Percentiles rank a stretch among this genome's conserved stretches.
Evolutionary conservation across 1,139 yeast species (phyloP).

Genomic region (Taiozyma sp.): DNA sequence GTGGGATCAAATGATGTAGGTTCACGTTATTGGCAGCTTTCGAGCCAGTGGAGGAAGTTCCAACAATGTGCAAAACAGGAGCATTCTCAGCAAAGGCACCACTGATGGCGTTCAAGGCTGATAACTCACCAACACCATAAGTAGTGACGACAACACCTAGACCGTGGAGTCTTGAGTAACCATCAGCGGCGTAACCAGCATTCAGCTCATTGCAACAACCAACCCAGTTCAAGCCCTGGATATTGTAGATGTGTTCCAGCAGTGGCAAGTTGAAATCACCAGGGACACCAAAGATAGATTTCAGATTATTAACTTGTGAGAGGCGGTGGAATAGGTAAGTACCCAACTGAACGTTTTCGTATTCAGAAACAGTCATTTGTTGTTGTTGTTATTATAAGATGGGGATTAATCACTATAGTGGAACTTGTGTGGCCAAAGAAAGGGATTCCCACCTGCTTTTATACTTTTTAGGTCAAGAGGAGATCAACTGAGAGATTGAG

Average conservation of each 20-base stretch:
- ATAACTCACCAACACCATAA: slow-evolving; percentile 84
- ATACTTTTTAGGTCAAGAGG: neutral
- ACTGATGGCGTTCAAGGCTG: slow-evolving; percentile 79
- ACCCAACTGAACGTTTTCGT: slow-evolving; percentile 46
- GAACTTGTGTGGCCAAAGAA: neutral
- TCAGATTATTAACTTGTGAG: slow-evolving; percentile 32
- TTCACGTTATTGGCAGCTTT: slow-evolving; percentile 22
- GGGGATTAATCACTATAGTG: neutral
- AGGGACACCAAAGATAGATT: slow-evolving; percentile 42
- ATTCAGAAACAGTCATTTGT: slow-evolving; percentile 15
- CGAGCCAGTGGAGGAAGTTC: slow-evolving; percentile 51
- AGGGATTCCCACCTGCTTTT: neutral
- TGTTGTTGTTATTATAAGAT: neutral
- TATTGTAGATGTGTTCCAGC: slow-evolving; percentile 60
- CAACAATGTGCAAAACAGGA: slow-evolving; percentile 81
- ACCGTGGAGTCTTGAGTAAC: slow-evolving; percentile 64
- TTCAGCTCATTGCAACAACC: slow-evolving; percentile 72
- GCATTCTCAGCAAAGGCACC: slow-evolving; percentile 80
- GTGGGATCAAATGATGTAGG: slow-evolving; percentile 67
- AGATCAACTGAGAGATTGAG: neutral
- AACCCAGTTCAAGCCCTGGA: slow-evolving; percentile 57
- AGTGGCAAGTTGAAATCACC: slow-evolving; percentile 65
- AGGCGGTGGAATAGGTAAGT: slow-evolving; percentile 46
- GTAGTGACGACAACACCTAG: slow-evolving; percentile 60
- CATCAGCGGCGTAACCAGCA: slow-evolving; percentile 71